A percentile compares a stretch with the other conserved stretches of the same genome.
These are phyloP conservation scores for Cercophora scortea DNA, from an alignment of 495 filamentous ascomycete species.

Conservation along the genomic window DNA sequence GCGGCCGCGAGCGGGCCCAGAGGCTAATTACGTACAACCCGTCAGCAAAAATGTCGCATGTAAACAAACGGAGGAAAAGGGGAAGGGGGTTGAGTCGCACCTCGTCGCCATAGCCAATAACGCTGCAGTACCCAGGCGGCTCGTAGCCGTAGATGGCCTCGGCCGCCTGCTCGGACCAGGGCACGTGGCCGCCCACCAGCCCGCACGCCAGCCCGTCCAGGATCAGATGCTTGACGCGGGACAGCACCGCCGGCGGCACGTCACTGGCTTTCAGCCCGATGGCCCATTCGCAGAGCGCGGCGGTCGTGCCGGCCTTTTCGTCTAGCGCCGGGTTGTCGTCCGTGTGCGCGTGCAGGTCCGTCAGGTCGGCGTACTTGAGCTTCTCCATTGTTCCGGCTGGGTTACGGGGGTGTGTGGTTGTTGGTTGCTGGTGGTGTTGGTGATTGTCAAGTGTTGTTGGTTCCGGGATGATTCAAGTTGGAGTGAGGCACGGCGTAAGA, in stretches of 20 bases:
- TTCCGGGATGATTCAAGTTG: too few relatives aligned
- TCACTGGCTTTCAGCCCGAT: neutral
- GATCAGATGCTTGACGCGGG: neutral
- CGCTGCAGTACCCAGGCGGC: neutral
- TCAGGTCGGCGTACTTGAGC: too few relatives aligned
- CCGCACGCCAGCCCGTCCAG: neutral
- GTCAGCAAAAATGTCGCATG: too few relatives aligned
- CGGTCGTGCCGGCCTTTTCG: neutral
- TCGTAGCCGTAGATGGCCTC: neutral
- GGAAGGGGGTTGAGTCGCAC: neutral
- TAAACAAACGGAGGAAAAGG: too few relatives aligned
- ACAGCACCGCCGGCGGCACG: neutral
- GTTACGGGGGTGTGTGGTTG: too few relatives aligned
- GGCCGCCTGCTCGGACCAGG: neutral
- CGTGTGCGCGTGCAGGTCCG: too few relatives aligned
- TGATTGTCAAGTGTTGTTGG: too few relatives aligned
- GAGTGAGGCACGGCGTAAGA: too few relatives aligned
- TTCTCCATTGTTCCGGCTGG: too few relatives aligned
- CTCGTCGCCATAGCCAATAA: neutral
- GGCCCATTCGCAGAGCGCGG: neutral
- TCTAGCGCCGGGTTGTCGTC: neutral
- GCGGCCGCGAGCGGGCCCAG: neutral
- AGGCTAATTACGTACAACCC: neutral
- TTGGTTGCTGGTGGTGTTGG: too few relatives aligned
- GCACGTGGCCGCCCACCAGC: neutral